Conservation (phyloP, 169 alveolate genomes). For the Plasmodium vinckei region DNA sequence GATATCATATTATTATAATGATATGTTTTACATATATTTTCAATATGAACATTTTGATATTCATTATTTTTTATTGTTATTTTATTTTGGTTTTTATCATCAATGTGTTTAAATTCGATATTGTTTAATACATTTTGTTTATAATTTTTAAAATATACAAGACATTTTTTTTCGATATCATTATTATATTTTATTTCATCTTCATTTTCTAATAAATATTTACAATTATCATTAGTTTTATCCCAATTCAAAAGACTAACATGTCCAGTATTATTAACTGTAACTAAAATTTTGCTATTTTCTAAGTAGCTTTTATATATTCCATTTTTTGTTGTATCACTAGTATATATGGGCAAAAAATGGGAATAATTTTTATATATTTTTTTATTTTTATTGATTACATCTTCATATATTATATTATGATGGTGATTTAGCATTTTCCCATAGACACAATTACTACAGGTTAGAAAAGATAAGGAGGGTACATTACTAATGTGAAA, state of each 20-base stretch:
- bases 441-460: constrained; percentile 51
- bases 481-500: constrained; percentile 12
- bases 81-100: constrained; percentile 25
- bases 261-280: constrained; percentile 61
- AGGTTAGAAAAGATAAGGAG: constrained; percentile 36
- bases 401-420: constrained; percentile 43
- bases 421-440: constrained; percentile 68
- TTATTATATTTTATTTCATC: constrained; percentile 25
- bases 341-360: constrained; percentile 45
- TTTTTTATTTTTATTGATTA: constrained; percentile 31
- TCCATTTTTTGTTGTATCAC: constrained; percentile 47
- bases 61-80: constrained; percentile 19
- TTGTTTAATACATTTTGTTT: constrained; percentile 23
- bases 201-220: constrained; percentile 17
- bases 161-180: constrained; percentile 13
- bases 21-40: constrained; percentile 57
- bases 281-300: constrained; percentile 52
- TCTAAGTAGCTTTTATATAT: constrained; percentile 34
- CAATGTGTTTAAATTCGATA: constrained; percentile 42
- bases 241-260: constrained; percentile 54
- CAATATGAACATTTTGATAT: constrained; percentile 20
- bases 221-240: constrained; percentile 3
- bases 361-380: constrained; percentile 26
- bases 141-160: constrained; percentile 36
- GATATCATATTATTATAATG: constrained; percentile 67